Evolutionary conservation across 2,329 filamentous ascomycete genomes (phyloP), one percentile per base, ranked within the genome.

Genomic region (Fusarium oligoseptatum): DNA sequence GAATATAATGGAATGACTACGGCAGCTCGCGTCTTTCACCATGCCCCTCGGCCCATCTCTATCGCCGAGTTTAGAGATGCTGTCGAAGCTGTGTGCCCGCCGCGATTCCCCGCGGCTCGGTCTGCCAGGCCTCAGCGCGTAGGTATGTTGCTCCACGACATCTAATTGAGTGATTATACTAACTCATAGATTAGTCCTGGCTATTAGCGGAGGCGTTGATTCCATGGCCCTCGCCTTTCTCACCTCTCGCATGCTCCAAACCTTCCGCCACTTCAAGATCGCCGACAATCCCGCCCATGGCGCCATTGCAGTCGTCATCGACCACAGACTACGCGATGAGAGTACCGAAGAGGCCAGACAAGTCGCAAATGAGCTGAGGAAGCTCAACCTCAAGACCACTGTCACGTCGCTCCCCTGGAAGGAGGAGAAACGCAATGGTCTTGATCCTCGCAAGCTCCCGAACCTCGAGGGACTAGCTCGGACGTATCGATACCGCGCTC

Each of bases 201-300:
- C 95, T 17, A 87, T 98, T 71, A 98, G 95, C 80, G 97, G 97
- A 27, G 97, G 97, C 9, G 94, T 97, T 43, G 97, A 99, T 83
- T 98, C 96, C n/a, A 99, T 98, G 95, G 96, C 96, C 32, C 87
- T 99, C 70, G 95, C 95, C 65, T 91, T 87, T 70, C 88, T 98
- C 39, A 94, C 93, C 80, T 88, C 87, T 58, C 82, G 85, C 55
- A 77, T 88, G 39, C 82, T 83, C 41, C 80, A 70, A 4, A 69
- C 71, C 4, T 78, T 84, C 55, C 79, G 78, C 3, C 68, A 75
- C 29, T 78, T 85, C 71, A 83, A 74, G 50, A 79, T 90, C 29
- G 84, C 83, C 37, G 88, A 88, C 76, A 85, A 87, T 68, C 83
- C 85, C 15, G 78, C 86, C 41, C 72, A 76, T 12, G 76, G 77